phyloP scores from a whole-genome alignment of 257 asterid species.

The Lycium barbarum region DNA sequence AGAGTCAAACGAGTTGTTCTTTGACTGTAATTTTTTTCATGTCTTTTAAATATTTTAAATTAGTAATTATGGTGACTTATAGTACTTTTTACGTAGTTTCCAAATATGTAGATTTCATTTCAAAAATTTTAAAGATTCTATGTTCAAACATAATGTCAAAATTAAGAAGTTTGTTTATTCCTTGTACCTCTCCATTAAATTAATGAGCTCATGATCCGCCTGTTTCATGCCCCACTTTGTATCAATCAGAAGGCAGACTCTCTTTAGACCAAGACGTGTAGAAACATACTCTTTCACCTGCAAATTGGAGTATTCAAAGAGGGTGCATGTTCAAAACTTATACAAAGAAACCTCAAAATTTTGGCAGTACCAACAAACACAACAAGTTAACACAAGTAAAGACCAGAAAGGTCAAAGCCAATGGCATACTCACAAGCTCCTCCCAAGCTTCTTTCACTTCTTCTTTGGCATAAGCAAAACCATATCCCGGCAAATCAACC shows the following conservation, averaged over 20 bases:
- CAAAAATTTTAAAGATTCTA: no score
- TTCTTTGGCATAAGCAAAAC: constrained; percentile 98
- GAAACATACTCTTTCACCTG: constrained; percentile 97
- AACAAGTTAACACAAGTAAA: constrained; percentile 30
- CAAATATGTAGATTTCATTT: no score
- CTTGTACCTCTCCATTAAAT: constrained; percentile 90
- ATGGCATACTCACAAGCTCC: constrained; percentile 81
- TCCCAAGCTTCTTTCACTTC: constrained; percentile 98
- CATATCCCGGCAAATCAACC: constrained; percentile 99
- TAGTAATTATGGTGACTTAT: no score
- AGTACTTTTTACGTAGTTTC: no score
- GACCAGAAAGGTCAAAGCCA: constrained; percentile 27
- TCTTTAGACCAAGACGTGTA: constrained; percentile 75
- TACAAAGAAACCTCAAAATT: constrained; percentile 14
- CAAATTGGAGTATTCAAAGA: constrained; percentile 37
- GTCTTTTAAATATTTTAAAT: no score
- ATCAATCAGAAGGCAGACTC: constrained; percentile 93
- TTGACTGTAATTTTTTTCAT: no score
- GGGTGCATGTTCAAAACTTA: background rate
- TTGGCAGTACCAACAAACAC: constrained; percentile 22
- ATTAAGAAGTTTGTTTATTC: background rate
- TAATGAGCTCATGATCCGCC: constrained; percentile 84
- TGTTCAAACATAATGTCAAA: no score
- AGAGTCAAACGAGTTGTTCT: no score
- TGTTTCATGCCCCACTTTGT: constrained; percentile 99